A percentile compares a stretch with the other conserved stretches of the same genome.
Conservation (phyloP, 1,139 yeast genomes). For the Suhomyces guaymorum region DNA sequence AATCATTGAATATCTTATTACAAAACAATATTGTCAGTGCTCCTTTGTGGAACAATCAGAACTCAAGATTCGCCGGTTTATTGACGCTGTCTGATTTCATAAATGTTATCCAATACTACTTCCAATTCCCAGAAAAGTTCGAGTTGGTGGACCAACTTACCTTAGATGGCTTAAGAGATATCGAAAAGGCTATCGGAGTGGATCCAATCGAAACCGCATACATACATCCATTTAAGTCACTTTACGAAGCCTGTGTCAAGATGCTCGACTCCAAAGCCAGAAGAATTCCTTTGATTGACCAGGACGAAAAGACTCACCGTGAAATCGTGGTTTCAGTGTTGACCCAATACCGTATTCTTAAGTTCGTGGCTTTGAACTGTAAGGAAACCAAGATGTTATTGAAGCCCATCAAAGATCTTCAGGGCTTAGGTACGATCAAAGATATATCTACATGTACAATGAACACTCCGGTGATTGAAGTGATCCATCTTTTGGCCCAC, state of each 20-base stretch:
- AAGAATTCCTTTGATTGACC: slow-evolving; percentile 91
- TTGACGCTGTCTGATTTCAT: slow-evolving; percentile 91
- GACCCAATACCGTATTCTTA: slow-evolving; percentile 93
- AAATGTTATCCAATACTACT: slow-evolving; percentile 92
- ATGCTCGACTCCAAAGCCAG: slow-evolving; percentile 90
- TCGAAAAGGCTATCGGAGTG: slow-evolving; percentile 86
- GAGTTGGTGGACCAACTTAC: slow-evolving; percentile 87
- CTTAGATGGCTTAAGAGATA: slow-evolving; percentile 78
- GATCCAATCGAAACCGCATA: slow-evolving; percentile 86
- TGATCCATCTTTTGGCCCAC: slow-evolving; percentile 76
- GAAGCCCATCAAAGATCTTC: slow-evolving; percentile 70
- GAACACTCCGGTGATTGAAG: slow-evolving; percentile 94
- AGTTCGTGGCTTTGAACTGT: slow-evolving; percentile 94
- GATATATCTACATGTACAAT: slow-evolving; percentile 78
- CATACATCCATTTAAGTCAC: slow-evolving; percentile 86
- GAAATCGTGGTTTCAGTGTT: slow-evolving; percentile 94
- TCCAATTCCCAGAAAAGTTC: slow-evolving; percentile 86
- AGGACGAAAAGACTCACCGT: slow-evolving; percentile 88
- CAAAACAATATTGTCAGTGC: slow-evolving; percentile 96
- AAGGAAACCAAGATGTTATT: slow-evolving; percentile 86
- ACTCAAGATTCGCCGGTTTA: slow-evolving; percentile 90
- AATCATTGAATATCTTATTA: slow-evolving; percentile 82
- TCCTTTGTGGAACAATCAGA: slow-evolving; percentile 92
- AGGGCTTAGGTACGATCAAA: slow-evolving; percentile 58
- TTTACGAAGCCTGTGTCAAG: slow-evolving; percentile 91